Evolutionary conservation across 768 basidiomycete genomes (phyloP).

Genomic region (Daedalea quercina): DNA sequence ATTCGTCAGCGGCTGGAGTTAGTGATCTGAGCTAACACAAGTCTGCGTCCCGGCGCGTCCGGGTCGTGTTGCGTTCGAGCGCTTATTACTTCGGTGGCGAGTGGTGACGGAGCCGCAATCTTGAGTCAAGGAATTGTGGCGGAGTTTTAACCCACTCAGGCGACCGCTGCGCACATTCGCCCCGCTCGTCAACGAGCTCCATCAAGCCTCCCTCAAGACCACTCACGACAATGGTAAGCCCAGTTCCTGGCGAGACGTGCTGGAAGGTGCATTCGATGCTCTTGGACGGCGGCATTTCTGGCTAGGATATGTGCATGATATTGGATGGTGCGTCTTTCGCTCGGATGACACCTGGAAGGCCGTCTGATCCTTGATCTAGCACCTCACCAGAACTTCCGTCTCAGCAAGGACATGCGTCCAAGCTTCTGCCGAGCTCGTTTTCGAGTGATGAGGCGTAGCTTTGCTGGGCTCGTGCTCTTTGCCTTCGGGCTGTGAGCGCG

Average conservation of each 20-base stretch:
- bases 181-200: no score
- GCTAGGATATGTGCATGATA: constrained; percentile 2
- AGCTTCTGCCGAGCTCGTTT: constrained; percentile 29
- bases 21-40: no score
- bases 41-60: no score
- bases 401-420: constrained; percentile 3
- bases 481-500: constrained; percentile 16
- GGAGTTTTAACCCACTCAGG: no score
- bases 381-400: constrained; percentile 12
- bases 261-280: constrained; percentile 13
- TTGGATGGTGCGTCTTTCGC: constrained; percentile 24
- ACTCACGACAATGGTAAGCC: constrained; percentile 17
- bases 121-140: no score
- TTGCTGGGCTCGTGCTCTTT: constrained; percentile 34
- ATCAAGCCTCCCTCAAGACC: constrained; percentile 7
- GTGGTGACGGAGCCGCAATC: no score
- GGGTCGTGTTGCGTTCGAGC: no score
- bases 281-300: constrained; percentile 9
- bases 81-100: no score
- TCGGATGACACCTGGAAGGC: constrained; percentile 8
- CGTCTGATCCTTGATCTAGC: not conserved
- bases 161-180: no score
- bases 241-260: not conserved
- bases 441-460: constrained; percentile 24
- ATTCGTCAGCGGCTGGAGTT: no score